Conservation (phyloP, 108 stramenopile genomes). For the Fistulifera solaris region DNA sequence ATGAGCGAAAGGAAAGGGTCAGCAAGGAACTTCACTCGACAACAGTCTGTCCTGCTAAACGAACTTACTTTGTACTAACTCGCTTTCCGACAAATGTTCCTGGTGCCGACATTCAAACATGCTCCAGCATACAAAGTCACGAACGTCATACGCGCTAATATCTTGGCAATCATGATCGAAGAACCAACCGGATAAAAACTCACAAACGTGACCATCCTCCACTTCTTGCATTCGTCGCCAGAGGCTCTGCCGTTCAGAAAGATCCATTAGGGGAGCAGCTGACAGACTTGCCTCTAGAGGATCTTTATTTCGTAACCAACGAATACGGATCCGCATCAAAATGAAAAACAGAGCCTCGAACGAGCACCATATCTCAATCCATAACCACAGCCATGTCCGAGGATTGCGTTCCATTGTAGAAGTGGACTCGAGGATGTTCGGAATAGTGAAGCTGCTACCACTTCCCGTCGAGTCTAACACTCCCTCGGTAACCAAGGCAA, state of each 20-base stretch:
- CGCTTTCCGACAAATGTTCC: conserved; percentile 75
- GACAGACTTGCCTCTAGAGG: conserved; percentile 65
- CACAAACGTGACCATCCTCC: conserved; percentile 35
- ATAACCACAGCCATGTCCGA: no score
- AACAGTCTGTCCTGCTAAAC: no score
- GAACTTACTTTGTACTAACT: conserved; percentile 31
- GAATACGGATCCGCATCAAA: conserved; percentile 41
- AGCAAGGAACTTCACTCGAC: no score
- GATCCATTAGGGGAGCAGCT: conserved; percentile 65
- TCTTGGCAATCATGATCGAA: conserved; percentile 61
- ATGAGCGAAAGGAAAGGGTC: no score
- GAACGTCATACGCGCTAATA: conserved; percentile 73
- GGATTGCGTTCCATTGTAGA: no score
- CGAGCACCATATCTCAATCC: conserved; percentile 66
- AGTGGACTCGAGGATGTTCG: no score
- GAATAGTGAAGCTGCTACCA: no score
- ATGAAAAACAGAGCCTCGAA: conserved; percentile 78
- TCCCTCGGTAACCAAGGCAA: no score
- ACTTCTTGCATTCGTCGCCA: conserved; percentile 61
- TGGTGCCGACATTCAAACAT: conserved; percentile 85
- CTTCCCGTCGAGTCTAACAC: no score
- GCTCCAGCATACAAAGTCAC: conserved; percentile 70
- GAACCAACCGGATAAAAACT: conserved; percentile 77
- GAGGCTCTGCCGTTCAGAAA: conserved; percentile 41
- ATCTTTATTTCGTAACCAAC: conserved; percentile 59